Evolutionary conservation across 495 filamentous ascomycete species (phyloP), one percentile per base, ranked within the genome.

Genomic region (Penicillium nucicola): DNA sequence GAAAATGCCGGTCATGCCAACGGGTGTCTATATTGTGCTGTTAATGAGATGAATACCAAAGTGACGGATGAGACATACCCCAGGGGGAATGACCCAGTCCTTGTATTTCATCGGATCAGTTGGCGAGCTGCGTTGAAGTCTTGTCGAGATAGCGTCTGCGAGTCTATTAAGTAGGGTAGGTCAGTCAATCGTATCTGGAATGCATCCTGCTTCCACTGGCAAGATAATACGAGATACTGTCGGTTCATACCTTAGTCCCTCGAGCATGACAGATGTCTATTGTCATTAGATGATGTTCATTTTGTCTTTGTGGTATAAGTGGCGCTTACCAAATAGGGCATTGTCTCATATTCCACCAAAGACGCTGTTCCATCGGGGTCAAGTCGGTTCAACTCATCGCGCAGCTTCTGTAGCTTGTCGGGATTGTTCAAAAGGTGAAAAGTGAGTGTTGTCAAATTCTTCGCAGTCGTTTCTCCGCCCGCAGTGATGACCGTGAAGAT

Each of bases 1-100:
- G 14, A 71, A 50, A 0, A 65, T 34, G 3, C 65, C 61, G 0
- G 67, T 73, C 71, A 76, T 75, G 30, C 71, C 68, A 11, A 78
- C 64, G 0, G 72, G 67, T 8, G 69, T 75, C 58, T 64, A 32
- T 10, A 5, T 23, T 23, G 15, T 20, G 30, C 10, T 14, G 36
- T 41, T 9, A 52, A 17, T 4, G 19, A 1, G 19, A 20, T 46
- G 23, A 41, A 47, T 34, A 0, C 9, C 0, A 17, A 28, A 2
- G 3, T 5, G 20, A 4, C 12, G 14, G 12, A 41, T 23, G 18
- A 23, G 9, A 15, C 14, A 53, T 60, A 67, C 61, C 13, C 72
- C 75, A 1, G 70, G 56, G 1, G 76, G 77, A 38, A 81, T 80
- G 4, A 53, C 49, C 74, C 75, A 80, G 9, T 75, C 55, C 5